Base-by-base conservation (phyloP, 163 green algal species). In the Chlamydomonas reinhardtii region DNA sequence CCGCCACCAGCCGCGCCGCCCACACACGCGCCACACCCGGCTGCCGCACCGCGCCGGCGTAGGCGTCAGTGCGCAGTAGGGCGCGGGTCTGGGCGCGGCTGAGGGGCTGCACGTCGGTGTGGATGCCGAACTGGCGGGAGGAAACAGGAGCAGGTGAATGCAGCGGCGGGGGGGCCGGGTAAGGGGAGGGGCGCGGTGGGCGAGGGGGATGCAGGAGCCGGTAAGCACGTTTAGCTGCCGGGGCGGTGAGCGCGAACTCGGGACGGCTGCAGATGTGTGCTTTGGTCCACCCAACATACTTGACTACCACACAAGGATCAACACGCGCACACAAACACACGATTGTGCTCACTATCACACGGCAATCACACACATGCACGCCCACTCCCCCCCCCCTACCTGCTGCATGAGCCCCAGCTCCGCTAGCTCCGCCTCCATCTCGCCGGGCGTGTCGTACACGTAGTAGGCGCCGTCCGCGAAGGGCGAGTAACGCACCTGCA, bases 21-120 rank as follows among this genome's bases (percentile, higher is more conserved):
- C 82, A 87, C 61, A 87, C 82, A 2, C 82, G 82, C 15, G 82
- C 37, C 37, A 87, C 82, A 12, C 72, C 82, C 48, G 82, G 82
- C 72, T 87, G 82, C 61, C n/a, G 37, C 43, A 82, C 82, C 2
- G 72, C 82, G 34, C 80, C 80, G n/a, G 24, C 54, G 69, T 52
- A 86, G 34, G 80, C 27, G 27, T 79, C 80, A 20, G 69, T 66
- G 43, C 80, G 70, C 65, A 86, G 70, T 70, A 76, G 43, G 0
- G 70, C n/a, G 4, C 34, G 29, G 20, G 54, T 39, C 70, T 80
- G 22, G 31, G 20, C 15, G 2, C 35, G 70, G 1, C 52, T 37
- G 12, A 86, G 80, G 20, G 80, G 80, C 70, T 73, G 9, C 34
- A 65, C 54, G 37, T 86, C 80, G 22, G 34, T 65, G 56, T 80